Evolutionary conservation across 441 rosid genomes (phyloP).

Genomic region (Pelargonium hybrid): DNA sequence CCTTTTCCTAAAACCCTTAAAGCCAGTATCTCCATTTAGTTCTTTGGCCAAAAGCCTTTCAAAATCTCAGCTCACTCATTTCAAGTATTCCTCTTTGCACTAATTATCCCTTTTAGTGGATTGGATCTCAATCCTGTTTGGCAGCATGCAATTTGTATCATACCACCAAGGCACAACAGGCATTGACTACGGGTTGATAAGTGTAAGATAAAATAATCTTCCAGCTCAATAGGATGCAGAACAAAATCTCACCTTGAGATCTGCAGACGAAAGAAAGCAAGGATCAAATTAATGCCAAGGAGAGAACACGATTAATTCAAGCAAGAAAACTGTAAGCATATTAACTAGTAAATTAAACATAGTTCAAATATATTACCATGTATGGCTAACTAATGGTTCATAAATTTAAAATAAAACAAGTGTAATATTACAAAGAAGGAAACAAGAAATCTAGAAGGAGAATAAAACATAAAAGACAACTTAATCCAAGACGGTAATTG

Average conservation of each 20-base stretch:
- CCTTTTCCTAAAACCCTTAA: not conserved
- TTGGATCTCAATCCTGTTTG: not conserved
- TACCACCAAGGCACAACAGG: constrained; percentile 14
- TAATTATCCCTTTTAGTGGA: not conserved
- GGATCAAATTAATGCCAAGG: constrained; percentile 1
- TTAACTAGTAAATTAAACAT: too few relatives aligned
- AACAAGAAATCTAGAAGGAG: not conserved
- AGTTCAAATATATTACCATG: not conserved
- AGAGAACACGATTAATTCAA: not conserved
- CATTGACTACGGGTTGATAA: constrained; percentile 12
- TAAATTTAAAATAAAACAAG: not conserved
- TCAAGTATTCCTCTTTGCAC: not conserved
- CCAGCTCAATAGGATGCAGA: constrained; percentile 15
- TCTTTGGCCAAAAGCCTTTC: not conserved
- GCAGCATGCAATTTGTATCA: constrained; percentile 12
- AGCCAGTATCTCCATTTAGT: not conserved
- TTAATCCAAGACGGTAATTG: too few relatives aligned
- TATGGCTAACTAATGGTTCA: not conserved
- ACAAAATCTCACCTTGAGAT: constrained; percentile 43
- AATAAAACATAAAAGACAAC: not conserved
- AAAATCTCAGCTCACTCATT: not conserved
- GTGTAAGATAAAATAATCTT: constrained; percentile 1
- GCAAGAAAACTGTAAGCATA: not conserved
- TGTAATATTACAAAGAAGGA: not conserved
- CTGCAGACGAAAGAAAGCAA: constrained; percentile 29